These are phyloP conservation scores for Blastomyces parvus DNA, from an alignment of 2,329 filamentous ascomycete species.

Conservation along the genomic window DNA sequence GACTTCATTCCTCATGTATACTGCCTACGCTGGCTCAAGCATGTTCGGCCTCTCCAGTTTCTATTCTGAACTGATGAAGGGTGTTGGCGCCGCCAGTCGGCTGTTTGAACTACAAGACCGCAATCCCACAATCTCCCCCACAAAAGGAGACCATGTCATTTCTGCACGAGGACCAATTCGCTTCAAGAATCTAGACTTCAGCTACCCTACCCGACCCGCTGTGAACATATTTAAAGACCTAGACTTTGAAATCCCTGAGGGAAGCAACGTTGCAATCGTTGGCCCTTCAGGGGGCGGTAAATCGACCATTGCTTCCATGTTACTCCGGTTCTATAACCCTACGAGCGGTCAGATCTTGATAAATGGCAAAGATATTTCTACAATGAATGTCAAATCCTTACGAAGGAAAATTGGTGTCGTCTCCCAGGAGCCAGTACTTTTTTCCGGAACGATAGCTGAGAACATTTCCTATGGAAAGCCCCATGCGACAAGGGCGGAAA, in stretches of 20 bases:
- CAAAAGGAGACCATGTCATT: slow-evolving; percentile 64
- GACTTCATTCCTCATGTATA: slow-evolving; percentile 98
- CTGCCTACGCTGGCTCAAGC: slow-evolving; percentile 73
- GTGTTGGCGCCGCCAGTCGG: slow-evolving; percentile 89
- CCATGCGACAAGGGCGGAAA: slow-evolving; percentile 64
- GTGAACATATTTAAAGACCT: slow-evolving; percentile 85
- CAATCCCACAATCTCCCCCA: slow-evolving; percentile 75
- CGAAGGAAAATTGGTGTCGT: slow-evolving; percentile 90
- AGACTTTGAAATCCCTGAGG: slow-evolving; percentile 82
- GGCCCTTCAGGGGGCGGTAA: slow-evolving; percentile 94
- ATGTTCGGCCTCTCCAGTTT: slow-evolving; percentile 91
- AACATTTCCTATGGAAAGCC: slow-evolving; percentile 92
- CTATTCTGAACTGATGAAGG: slow-evolving; percentile 98
- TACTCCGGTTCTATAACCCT: slow-evolving; percentile 85
- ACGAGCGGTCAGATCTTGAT: slow-evolving; percentile 69
- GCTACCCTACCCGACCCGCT: slow-evolving; percentile 86
- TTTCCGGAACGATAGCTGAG: slow-evolving; percentile 63
- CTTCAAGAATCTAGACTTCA: slow-evolving; percentile 77
- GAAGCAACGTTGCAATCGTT: slow-evolving; percentile 91
- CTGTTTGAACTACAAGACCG: slow-evolving; percentile 94
- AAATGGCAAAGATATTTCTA: slow-evolving; percentile 70
- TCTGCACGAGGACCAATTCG: slow-evolving; percentile 83
- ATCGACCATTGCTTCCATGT: slow-evolving; percentile 83
- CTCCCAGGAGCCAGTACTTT: slow-evolving; percentile 88
- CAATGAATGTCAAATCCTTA: slow-evolving; percentile 87